Conservation (phyloP, 2,329 filamentous ascomycete genomes). For the Calonectria leucothoes region DNA sequence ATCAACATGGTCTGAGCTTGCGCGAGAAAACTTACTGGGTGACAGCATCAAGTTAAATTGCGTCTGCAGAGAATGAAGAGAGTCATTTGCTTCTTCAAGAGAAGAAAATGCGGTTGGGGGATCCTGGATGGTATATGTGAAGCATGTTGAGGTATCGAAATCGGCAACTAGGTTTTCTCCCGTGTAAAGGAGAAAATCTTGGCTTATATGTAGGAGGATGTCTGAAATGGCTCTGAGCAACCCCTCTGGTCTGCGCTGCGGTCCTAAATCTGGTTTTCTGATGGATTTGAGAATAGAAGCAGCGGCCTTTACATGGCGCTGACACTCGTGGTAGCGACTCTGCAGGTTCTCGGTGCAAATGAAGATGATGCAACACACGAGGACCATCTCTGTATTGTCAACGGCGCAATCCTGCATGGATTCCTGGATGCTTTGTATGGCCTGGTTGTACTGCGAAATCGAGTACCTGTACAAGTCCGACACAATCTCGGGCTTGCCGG, state of each 20-base stretch:
- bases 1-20: background rate
- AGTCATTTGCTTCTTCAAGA: background rate
- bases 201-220: background rate
- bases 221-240: background rate
- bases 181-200: background rate
- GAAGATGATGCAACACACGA: background rate
- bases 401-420: background rate
- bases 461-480: background rate
- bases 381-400: background rate
- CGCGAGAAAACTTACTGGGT: background rate
- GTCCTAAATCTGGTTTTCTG: background rate
- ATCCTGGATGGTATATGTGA: background rate
- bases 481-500: background rate
- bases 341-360: background rate
- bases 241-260: background rate
- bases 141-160: background rate
- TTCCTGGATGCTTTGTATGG: background rate
- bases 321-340: background rate
- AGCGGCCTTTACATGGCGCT: background rate
- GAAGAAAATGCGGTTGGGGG: background rate
- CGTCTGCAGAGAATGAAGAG: background rate
- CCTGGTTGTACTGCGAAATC: background rate
- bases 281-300: background rate
- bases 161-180: background rate
- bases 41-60: background rate